Percentiles rank a stretch among this genome's conserved stretches.
phyloP scores from a whole-genome alignment of 257 asterid genomes.

The Solanum sejunctum region DNA sequence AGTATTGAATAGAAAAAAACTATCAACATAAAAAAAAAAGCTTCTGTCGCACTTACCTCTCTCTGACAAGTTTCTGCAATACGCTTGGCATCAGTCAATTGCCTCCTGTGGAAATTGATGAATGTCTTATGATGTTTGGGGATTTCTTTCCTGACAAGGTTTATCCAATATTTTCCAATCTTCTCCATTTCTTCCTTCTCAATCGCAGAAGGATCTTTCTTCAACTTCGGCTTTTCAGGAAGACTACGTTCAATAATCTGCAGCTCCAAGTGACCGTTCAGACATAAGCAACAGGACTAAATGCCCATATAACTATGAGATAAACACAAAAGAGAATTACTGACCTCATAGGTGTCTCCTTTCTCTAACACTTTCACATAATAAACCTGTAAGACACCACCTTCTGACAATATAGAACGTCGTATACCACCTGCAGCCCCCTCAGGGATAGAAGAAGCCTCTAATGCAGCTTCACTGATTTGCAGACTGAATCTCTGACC shows the following conservation, averaged over 20 bases:
- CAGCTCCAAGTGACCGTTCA: constrained; percentile 20
- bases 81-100: constrained; percentile 80
- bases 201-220: constrained; percentile 73
- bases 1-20: background rate
- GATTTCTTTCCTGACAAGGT: constrained; percentile 79
- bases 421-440: constrained; percentile 90
- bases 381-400: constrained; percentile 76
- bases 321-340: constrained; percentile 1
- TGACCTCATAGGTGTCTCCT: constrained; percentile 97
- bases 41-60: constrained; percentile 47
- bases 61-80: constrained; percentile 85
- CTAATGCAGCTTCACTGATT: constrained; percentile 67
- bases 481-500: constrained; percentile 51
- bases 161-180: constrained; percentile 65
- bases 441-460: constrained; percentile 77
- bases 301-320: background rate
- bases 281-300: background rate
- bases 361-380: constrained; percentile 97
- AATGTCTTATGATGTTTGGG: constrained; percentile 81
- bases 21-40: background rate
- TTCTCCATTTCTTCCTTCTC: constrained; percentile 90
- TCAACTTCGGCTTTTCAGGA: constrained; percentile 65
- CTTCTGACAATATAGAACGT: constrained; percentile 74
- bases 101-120: constrained; percentile 62
- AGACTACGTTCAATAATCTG: constrained; percentile 93